Base-by-base conservation (phyloP, 2,329 filamentous ascomycete species). In the Penicillium sp. region DNA sequence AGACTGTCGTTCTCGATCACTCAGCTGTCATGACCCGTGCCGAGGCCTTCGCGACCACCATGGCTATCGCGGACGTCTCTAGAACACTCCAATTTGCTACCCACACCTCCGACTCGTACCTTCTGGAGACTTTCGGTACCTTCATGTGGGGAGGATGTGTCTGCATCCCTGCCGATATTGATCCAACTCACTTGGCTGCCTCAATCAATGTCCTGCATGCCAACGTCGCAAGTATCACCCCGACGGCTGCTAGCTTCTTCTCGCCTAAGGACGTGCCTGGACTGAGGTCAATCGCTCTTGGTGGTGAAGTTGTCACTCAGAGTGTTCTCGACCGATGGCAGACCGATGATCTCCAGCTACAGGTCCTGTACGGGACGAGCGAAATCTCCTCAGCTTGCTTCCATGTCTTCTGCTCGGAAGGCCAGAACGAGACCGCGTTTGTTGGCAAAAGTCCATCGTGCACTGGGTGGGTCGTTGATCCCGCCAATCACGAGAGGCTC, bases 161-260 rank as follows among this genome's bases (percentile, higher is more conserved):
- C 13, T 81, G 78, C 50, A 75, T 81, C 2, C 77, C 78, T 0
- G 72, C 72, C 46, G 64, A 76, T 59, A 59, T 72, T 40, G 75
- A 80, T 11, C 78, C 75, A 72, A 75, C 73, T 1, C 79, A 81
- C 60, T 77, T 87, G 64, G 83, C 83, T 0, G 76, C 80, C 0
- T 75, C 81, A 0, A 75, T 87, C 56, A 74, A 53, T 54, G 74
- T 14, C 40, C 75, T 53, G 31, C 61, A 66, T 16, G 65, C 62
- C 58, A 69, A 60, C 63, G 65, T 45, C 60, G 62, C 57, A 53
- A 78, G 60, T 62, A 71, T 65, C 65, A 77, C 60, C 53, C 71
- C 67, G 49, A 73, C 64, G 3, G 34, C 60, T 0, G 67, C 63
- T 1, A 58, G 43, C 6, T 52, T 51, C 10, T 31, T 69, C 39